These are phyloP conservation scores for Phylloporus sp. DNA, from an alignment of 768 basidiomycete species.

Conservation along the genomic window DNA sequence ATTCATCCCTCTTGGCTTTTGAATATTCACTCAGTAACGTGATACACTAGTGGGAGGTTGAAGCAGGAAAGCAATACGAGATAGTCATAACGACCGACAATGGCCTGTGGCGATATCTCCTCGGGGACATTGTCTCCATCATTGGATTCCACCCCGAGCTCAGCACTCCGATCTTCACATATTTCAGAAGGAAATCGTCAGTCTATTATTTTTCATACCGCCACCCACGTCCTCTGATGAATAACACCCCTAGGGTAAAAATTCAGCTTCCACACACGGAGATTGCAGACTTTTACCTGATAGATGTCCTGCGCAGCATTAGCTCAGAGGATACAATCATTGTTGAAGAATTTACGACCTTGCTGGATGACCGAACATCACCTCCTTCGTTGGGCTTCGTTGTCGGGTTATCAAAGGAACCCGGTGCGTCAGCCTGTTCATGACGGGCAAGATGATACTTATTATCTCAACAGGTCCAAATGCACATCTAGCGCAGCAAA, in stretches of 20 bases:
- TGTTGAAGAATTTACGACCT: slow-evolving; percentile 13
- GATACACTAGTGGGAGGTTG: slow-evolving; percentile 14
- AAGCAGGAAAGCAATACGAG: slow-evolving; percentile 16
- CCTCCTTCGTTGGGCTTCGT: slow-evolving; percentile 11
- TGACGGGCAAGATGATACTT: neutral
- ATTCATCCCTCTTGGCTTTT: neutral
- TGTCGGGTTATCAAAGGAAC: slow-evolving; percentile 9
- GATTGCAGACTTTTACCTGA: too few species aligned
- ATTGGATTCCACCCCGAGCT: slow-evolving; percentile 8
- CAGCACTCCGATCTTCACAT: slow-evolving; percentile 8
- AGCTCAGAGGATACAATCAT: slow-evolving; percentile 1
- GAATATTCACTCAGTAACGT: neutral
- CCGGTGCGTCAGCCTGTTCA: slow-evolving; percentile 4
- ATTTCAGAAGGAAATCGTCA: too few species aligned
- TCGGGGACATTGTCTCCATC: slow-evolving; percentile 17
- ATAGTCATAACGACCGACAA: slow-evolving; percentile 18
- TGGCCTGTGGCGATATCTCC: slow-evolving; percentile 22
- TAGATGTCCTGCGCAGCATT: neutral
- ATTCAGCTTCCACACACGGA: slow-evolving; percentile 3
- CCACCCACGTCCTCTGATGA: neutral
- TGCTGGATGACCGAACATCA: slow-evolving; percentile 10
- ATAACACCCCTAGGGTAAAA: slow-evolving; percentile 2
- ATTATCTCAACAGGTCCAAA: slow-evolving; percentile 2
- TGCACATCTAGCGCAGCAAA: neutral
- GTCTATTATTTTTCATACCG: neutral